Conservation (phyloP, 106 monocot genomes). For the Amphibolis antarctica region DNA sequence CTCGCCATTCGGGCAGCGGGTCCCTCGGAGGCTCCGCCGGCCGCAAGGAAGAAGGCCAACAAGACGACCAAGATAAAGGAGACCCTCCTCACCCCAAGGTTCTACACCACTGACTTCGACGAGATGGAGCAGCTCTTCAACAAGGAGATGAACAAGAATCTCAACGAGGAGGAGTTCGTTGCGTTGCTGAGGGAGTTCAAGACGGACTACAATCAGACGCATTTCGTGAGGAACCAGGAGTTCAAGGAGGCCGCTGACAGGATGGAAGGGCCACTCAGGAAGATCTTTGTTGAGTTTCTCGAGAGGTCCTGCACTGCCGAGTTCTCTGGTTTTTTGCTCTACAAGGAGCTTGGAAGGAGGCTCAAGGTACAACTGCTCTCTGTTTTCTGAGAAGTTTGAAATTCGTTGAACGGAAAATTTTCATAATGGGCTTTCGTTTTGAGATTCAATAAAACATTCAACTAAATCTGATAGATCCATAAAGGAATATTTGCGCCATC, state of each 20-base stretch:
- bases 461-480: too few species aligned
- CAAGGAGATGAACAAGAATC: slow-evolving; percentile 75
- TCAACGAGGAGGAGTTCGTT: slow-evolving; percentile 83
- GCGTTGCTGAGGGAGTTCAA: slow-evolving; percentile 90
- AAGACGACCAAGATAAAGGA: slow-evolving; percentile 57
- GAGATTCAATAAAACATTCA: not conserved
- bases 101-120: slow-evolving; percentile 95
- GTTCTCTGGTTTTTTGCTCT: slow-evolving; percentile 95
- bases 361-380: slow-evolving; percentile 50
- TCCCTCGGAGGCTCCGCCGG: slow-evolving; percentile 7
- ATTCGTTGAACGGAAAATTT: not conserved
- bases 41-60: slow-evolving; percentile 13
- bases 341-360: slow-evolving; percentile 97
- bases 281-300: slow-evolving; percentile 90
- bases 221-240: slow-evolving; percentile 78
- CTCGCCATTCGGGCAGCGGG: slow-evolving; percentile 22
- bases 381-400: not conserved
- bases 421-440: not conserved
- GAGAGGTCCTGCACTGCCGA: slow-evolving; percentile 99
- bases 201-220: slow-evolving; percentile 98
- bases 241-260: slow-evolving; percentile 95
- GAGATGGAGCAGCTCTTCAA: slow-evolving; percentile 83
- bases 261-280: slow-evolving; percentile 60
- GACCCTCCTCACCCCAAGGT: slow-evolving; percentile 74
- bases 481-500: too few species aligned